Conservation (phyloP, 352 stramenopile species). For the Globisporangium spiculum region DNA sequence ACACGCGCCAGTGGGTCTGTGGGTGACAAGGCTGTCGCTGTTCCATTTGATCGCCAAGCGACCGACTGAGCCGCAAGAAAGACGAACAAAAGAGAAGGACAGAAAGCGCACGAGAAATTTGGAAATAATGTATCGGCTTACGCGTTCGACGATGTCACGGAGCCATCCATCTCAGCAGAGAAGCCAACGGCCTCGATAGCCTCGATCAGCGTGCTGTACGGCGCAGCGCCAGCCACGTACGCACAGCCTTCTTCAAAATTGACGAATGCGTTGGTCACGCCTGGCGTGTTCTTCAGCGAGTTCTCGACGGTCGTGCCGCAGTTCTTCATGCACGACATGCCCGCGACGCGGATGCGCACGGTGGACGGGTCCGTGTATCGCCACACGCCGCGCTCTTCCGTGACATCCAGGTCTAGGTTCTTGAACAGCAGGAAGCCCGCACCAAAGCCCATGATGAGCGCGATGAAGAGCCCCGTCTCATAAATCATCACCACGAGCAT, state of each 20-base stretch:
- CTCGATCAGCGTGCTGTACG: slow-evolving; percentile 50
- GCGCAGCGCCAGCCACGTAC: slow-evolving; percentile 64
- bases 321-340: slow-evolving; percentile 91
- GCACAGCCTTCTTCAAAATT: slow-evolving; percentile 70
- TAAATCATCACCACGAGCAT: slow-evolving; percentile 87
- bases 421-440: slow-evolving; percentile 72
- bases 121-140: slow-evolving; percentile 35
- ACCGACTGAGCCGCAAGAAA: slow-evolving; percentile 13
- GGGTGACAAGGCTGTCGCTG: slow-evolving; percentile 3
- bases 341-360: slow-evolving; percentile 75
- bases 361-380: slow-evolving; percentile 70
- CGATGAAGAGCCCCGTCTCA: slow-evolving; percentile 72
- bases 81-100: neutral
- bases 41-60: slow-evolving; percentile 4
- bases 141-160: slow-evolving; percentile 40
- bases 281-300: slow-evolving; percentile 40
- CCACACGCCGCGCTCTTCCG: slow-evolving; percentile 66
- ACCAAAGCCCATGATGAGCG: slow-evolving; percentile 67
- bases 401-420: slow-evolving; percentile 66
- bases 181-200: slow-evolving; percentile 71
- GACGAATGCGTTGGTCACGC: slow-evolving; percentile 77
- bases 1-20: slow-evolving; percentile 7
- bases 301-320: slow-evolving; percentile 82
- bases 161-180: slow-evolving; percentile 43
- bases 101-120: slow-evolving; percentile 6